Conservation (phyloP, 169 alveolate genomes). For the Cystoisospora suis region DNA sequence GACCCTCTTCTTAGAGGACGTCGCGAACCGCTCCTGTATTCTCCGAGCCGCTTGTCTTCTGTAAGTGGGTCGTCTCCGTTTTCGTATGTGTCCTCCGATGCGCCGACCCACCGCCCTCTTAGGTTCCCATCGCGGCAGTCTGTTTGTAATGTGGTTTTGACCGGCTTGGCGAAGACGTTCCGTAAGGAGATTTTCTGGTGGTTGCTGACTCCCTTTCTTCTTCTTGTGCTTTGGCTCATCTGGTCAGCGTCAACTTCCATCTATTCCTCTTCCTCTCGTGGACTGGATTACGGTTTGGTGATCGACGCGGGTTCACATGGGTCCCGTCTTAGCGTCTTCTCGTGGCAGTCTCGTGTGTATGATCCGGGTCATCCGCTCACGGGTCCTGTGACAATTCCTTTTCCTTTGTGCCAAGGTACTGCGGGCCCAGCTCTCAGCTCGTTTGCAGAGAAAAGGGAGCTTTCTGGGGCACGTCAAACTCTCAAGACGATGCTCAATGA, state of each 20-base stretch:
- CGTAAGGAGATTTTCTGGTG: constrained; percentile 20
- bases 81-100: too few relatives aligned
- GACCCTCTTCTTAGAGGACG: too few relatives aligned
- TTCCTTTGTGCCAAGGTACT: neutral
- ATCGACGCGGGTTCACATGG: constrained; percentile 66
- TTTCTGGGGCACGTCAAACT: neutral
- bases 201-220: neutral
- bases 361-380: constrained; percentile 35
- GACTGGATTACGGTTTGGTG: constrained; percentile 49
- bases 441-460: neutral
- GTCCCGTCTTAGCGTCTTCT: constrained; percentile 32
- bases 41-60: too few relatives aligned
- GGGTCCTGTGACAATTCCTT: constrained; percentile 51
- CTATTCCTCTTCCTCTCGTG: neutral
- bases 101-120: too few relatives aligned
- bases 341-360: constrained; percentile 10
- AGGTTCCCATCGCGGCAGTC: too few relatives aligned
- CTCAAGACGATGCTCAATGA: constrained; percentile 21
- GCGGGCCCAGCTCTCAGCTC: neutral
- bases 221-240: neutral
- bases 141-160: too few relatives aligned
- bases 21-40: too few relatives aligned
- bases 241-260: neutral
- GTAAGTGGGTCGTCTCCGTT: too few relatives aligned
- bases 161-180: too few relatives aligned